Conservation (phyloP, 805 yeast species). For the Hermanozyma aechmeae region DNA sequence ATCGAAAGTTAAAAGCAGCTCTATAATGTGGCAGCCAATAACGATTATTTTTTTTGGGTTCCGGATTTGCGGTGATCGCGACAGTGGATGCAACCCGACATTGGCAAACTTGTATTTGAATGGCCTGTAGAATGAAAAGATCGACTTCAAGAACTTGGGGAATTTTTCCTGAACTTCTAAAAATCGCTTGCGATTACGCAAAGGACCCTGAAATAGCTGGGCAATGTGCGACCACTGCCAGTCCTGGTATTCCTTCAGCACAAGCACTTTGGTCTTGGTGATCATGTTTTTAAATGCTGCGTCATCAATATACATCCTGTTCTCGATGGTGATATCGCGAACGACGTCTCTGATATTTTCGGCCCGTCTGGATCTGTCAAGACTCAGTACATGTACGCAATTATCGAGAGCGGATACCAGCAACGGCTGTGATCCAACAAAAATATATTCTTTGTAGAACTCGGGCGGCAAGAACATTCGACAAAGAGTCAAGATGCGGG, state of each 20-base stretch:
- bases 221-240: constrained; percentile 84
- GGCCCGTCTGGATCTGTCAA: no score
- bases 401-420: no score
- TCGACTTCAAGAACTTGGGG: constrained; percentile 78
- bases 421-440: no score
- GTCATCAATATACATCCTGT: constrained; percentile 42
- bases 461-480: constrained; percentile 46
- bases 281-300: constrained; percentile 56
- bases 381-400: no score
- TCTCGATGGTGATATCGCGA: constrained; percentile 13
- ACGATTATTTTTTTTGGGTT: constrained; percentile 49
- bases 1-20: constrained; percentile 47
- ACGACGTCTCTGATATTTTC: no score
- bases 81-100: constrained; percentile 8
- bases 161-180: constrained; percentile 66
- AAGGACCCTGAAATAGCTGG: constrained; percentile 74
- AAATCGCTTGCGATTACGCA: constrained; percentile 59
- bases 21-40: constrained; percentile 70
- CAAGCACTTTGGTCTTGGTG: constrained; percentile 58
- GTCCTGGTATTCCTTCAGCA: constrained; percentile 66
- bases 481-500: constrained; percentile 52
- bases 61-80: constrained; percentile 17
- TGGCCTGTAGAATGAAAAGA: constrained; percentile 84
- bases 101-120: constrained; percentile 69
- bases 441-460: constrained; percentile 13